Base-by-base conservation (phyloP, 257 asterid species). In the Coffea canephora region DNA sequence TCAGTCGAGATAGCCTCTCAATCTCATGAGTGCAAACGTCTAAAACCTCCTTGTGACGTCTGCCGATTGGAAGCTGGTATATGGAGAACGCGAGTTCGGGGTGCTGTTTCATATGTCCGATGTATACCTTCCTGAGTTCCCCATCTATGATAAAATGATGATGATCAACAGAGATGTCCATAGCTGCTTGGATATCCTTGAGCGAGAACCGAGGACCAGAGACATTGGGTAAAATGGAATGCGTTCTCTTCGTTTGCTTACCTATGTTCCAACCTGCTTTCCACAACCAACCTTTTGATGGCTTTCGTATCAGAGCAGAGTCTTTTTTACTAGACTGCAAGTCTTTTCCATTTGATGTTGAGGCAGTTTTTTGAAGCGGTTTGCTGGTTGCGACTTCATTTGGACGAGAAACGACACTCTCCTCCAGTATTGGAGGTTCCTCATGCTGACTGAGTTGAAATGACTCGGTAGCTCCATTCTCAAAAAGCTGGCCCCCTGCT, bases 211-310 rank as follows among this genome's bases (percentile, higher is more conserved):
- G 34, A 66, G 43, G 15, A 59, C 41, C 52, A 64, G 72, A 46
- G 34, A 10, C 6, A 16, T 21, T 39, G 9, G 74, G 45, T 54
- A 34, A 66, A 18, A 27, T 59, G 43, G 43, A 21, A 43, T 14
- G n/a, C 48, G 25, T 65, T 25, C 36, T 70, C 16, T 79, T 73
- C 34, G 39, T 34, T 31, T 49, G n/a, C 57, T 75, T 80, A 23
- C 75, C 71, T 57, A 54, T 55, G 67, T 25, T 54, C 76, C 41
- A 48, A 18, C 69, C 41, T n/a, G 83, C 59, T 36, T 23, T 55
- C 79, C 55, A 67, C 11, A 64, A 41, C 62, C 76, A 50, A 27
- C 5, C 3, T 80, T 71, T 75, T 0, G 69, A 69, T 45, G 66
- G 55, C 27, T 75, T 80, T 27, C 27, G 54, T 9, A 6, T 71